Conservation (phyloP, 2,329 filamentous ascomycete species). For the Didymella lethalis region DNA sequence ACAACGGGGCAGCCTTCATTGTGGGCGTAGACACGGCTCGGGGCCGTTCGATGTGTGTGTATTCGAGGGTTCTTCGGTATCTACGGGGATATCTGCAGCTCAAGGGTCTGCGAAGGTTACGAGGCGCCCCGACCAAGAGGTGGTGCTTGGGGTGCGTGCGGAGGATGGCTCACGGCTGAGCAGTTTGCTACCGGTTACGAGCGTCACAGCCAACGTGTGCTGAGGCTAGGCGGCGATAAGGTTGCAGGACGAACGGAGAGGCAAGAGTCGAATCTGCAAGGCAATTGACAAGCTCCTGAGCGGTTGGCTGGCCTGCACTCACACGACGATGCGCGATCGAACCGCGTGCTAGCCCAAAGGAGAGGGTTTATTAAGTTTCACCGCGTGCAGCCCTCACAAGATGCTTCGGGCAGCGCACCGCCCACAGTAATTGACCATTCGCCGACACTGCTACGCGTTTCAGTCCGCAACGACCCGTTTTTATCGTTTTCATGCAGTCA, state of each 20-base stretch:
- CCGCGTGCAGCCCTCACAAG: conserved; percentile 24
- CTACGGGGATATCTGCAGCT: conserved; percentile 11
- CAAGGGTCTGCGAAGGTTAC: conserved; percentile 11
- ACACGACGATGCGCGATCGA: conserved; percentile 28
- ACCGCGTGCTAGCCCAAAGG: conserved; percentile 32
- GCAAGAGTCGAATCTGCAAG: conserved; percentile 20
- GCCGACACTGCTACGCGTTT: conserved; percentile 23
- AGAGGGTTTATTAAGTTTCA: conserved; percentile 23
- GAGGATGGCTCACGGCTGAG: conserved; percentile 22
- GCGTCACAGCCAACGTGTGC: conserved; percentile 14
- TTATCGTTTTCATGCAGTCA: conserved; percentile 24
- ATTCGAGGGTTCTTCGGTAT: neutral
- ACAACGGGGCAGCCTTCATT: conserved; percentile 96
- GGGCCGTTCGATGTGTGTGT: conserved; percentile 24
- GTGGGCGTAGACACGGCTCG: conserved; percentile 33
- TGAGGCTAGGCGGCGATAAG: neutral
- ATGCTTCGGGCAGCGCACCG: conserved; percentile 20
- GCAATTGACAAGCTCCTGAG: conserved; percentile 30
- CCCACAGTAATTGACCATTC: conserved; percentile 16
- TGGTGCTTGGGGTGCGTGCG: conserved; percentile 19
- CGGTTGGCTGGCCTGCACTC: conserved; percentile 25
- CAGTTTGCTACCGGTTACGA: conserved; percentile 18
- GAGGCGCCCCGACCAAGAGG: conserved; percentile 22
- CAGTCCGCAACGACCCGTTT: conserved; percentile 21
- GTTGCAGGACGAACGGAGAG: conserved; percentile 2